phyloP scores from a whole-genome alignment of 352 stramenopile species.

The Phytophthora podocarpi region DNA sequence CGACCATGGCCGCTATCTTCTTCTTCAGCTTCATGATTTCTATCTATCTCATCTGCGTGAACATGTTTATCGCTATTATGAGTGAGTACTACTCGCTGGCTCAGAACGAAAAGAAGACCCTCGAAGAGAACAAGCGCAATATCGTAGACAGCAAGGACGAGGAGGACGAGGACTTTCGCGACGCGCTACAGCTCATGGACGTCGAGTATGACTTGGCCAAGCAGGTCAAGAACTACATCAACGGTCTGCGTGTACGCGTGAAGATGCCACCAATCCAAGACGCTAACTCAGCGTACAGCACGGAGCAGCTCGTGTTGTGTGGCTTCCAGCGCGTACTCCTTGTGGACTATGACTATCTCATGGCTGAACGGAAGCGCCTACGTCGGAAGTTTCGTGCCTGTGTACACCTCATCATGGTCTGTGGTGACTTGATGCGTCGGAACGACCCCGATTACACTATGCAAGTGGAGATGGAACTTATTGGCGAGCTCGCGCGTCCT shows the following conservation, averaged over 20 bases:
- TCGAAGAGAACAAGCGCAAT: slow-evolving; percentile 58
- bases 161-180: slow-evolving; percentile 47
- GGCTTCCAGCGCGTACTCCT: slow-evolving; percentile 74
- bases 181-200: slow-evolving; percentile 65
- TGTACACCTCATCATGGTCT: slow-evolving; percentile 60
- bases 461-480: slow-evolving; percentile 27
- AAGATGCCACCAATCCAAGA: slow-evolving; percentile 55
- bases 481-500: slow-evolving; percentile 31
- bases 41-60: slow-evolving; percentile 83
- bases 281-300: slow-evolving; percentile 37
- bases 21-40: slow-evolving; percentile 86
- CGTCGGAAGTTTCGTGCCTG: slow-evolving; percentile 62
- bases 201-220: slow-evolving; percentile 83
- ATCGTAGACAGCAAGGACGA: slow-evolving; percentile 29
- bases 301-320: slow-evolving; percentile 57
- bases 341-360: slow-evolving; percentile 76
- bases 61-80: slow-evolving; percentile 90
- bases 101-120: slow-evolving; percentile 67
- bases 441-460: slow-evolving; percentile 61
- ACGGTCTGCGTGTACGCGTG: slow-evolving; percentile 60
- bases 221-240: slow-evolving; percentile 67
- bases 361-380: slow-evolving; percentile 68
- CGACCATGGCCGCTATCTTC: slow-evolving; percentile 78
- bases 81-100: slow-evolving; percentile 83
- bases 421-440: slow-evolving; percentile 53